Percentiles rank a stretch among this genome's conserved stretches.
phyloP scores from a whole-genome alignment of 2,329 filamentous ascomycete genomes.

The Zymoseptoria crescenta region DNA sequence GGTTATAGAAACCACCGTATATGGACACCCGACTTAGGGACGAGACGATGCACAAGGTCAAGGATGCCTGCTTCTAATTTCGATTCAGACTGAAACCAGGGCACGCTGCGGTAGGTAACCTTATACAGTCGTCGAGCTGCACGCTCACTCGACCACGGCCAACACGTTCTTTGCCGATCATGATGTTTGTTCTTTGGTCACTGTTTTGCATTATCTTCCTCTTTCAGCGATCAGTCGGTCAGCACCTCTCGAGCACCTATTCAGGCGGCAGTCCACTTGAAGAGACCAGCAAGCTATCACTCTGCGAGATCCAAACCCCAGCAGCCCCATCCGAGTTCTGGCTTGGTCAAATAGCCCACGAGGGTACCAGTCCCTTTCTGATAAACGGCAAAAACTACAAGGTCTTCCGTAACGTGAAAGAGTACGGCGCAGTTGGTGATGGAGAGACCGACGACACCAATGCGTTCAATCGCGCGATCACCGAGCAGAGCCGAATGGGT shows the following conservation, averaged over 20 bases:
- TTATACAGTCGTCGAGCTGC: not conserved
- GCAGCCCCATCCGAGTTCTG: constrained; percentile 49
- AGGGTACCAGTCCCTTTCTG: constrained; percentile 60
- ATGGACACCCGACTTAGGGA: too few species aligned
- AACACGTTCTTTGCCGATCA: not conserved
- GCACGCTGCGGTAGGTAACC: not conserved
- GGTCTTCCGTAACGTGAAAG: constrained; percentile 42
- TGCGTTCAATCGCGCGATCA: constrained; percentile 78
- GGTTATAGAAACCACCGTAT: too few species aligned
- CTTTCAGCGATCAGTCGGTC: not conserved
- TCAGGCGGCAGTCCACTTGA: not conserved
- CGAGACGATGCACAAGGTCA: not conserved
- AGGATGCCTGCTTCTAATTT: not conserved
- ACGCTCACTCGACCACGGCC: not conserved
- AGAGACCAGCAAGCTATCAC: not conserved
- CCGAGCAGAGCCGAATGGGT: constrained; percentile 23
- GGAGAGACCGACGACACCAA: constrained; percentile 74
- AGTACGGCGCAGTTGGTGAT: constrained; percentile 44
- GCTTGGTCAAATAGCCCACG: constrained; percentile 53
- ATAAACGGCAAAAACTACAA: constrained; percentile 49
- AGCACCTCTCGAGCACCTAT: not conserved
- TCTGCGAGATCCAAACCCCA: constrained; percentile 7
- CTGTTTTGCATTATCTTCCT: not conserved
- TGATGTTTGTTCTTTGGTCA: not conserved
- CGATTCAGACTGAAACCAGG: not conserved